Base-by-base conservation (phyloP, 164 flowering plant species). In the Piper longum region DNA sequence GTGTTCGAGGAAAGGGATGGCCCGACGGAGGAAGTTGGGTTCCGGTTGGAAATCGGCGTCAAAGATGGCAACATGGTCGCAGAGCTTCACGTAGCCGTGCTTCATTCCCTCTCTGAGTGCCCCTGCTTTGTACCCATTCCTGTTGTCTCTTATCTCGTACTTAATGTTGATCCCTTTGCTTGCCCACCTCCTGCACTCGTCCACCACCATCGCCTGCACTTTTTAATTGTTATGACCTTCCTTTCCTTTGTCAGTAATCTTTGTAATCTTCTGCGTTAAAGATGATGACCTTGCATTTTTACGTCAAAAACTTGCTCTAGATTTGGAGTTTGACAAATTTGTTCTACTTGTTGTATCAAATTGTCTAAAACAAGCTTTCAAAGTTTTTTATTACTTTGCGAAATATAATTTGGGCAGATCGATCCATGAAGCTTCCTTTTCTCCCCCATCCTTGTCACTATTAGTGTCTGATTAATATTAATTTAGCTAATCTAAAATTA, bases 31-130 rank as follows among this genome's bases (percentile, higher is more conserved):
- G 64, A 69, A 93, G 65, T 93, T 96, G 2, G 98, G 91, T 43
- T 88, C 91, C 1, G 98, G 98, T 57, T 82, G 85, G 73, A 93
- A 93, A 76, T 93, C 98, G 18, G 98, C 98, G 67, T 93, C 98
- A 69, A 93, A 82, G 43, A 93, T 89, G 62, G 78, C 91, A 2
- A 92, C 96, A 62, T 75, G 86, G 43, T 92, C 98, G 69, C 98
- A 92, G 26, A 85, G 80, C 51, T 86, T 83, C 2, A 86, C 96
- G 65, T 93, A 93, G 76, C 80, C 81, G 18, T 77, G 79, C 68
- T 85, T 93, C 60, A 93, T 69, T 0, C 98, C 98, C 78, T 88
- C 96, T 65, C 85, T 93, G 7, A 93, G 85, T 45, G 98, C 97
- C 7, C 98, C 98, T 0, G 98, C 90, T 70, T 93, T 93, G 82